Evolutionary conservation across 2,329 filamentous ascomycete genomes (phyloP), one percentile per base, ranked within the genome.

Genomic region (Microascus cirrosus): DNA sequence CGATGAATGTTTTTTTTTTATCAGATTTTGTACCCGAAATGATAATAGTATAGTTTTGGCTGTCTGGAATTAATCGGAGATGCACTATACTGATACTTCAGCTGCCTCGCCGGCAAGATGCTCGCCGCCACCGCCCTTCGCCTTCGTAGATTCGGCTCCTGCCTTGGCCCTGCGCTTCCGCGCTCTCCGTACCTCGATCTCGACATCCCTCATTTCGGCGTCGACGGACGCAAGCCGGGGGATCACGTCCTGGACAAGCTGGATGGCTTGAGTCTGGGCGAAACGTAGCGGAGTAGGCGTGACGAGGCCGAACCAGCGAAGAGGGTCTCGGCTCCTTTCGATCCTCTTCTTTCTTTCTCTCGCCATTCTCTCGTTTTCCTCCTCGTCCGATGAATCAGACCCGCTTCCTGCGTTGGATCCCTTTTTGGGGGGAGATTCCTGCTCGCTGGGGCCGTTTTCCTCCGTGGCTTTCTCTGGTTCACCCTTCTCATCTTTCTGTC

Each of bases 181-280:
- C 39, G 78, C 80, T 59, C 86, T 74, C 42, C 86, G 77, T 57
- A 93, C 83, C 62, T 87, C 80, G 56, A 85, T 82, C 72, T 91
- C 87, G 5, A 89, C 67, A n/a, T 71, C 71, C 15, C 76, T 74
- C 79, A 93, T 83, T 64, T 83, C 77, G 32, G 75, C 75, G 39
- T 77, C 74, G n/a, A 88, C 69, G 1, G 77, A 78, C 7, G 77
- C 77, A 10, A 90, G 71, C 45, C 71, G 70, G 1, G 83, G 79
- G 2, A 91, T 69, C 3, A 85, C 68, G 0, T 76, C 69, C 58
- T 84, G 79, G 3, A 90, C 75, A 0, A 77, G 77, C 42, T 73
- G 65, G 25, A 81, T 65, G 56, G 87, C 84, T 18, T 79, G 74
- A 0, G 65, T 63, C 68, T 91, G 88, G 2, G 87, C 83, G 24